phyloP scores from a whole-genome alignment of 176 grass and related monocot genomes.

The Carex pumila region DNA sequence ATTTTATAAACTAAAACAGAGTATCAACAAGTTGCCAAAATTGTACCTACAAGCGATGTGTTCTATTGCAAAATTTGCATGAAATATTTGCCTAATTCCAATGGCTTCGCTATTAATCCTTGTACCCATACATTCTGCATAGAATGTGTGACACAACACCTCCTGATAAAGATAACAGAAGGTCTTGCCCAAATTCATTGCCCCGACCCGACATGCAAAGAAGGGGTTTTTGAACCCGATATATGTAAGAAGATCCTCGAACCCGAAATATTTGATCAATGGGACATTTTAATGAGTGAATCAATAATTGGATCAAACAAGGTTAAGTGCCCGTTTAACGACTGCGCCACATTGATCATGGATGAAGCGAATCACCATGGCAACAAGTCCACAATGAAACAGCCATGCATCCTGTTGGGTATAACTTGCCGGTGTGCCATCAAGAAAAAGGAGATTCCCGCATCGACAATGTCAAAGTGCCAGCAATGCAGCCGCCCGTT shows the following conservation, averaged over 20 bases:
- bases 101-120: not conserved
- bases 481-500: not conserved
- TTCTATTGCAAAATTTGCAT: constrained; percentile 14
- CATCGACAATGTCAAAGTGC: not conserved
- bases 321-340: not conserved
- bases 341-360: not conserved
- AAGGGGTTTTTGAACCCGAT: not conserved
- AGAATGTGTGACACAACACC: not conserved
- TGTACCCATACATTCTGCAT: not conserved
- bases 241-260: not conserved
- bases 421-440: not conserved
- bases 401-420: not conserved
- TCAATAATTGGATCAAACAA: not conserved
- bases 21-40: not conserved
- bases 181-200: not conserved
- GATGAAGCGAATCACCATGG: not conserved
- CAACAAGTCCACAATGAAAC: not conserved
- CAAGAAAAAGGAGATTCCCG: constrained; percentile 5
- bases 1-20: not conserved
- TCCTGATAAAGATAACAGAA: not conserved
- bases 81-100: not conserved
- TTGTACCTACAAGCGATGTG: not conserved
- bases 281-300: not conserved
- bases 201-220: not conserved
- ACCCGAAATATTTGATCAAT: not conserved